Conservation (phyloP, 306 rosid genomes). For the Crotalaria pallida region DNA sequence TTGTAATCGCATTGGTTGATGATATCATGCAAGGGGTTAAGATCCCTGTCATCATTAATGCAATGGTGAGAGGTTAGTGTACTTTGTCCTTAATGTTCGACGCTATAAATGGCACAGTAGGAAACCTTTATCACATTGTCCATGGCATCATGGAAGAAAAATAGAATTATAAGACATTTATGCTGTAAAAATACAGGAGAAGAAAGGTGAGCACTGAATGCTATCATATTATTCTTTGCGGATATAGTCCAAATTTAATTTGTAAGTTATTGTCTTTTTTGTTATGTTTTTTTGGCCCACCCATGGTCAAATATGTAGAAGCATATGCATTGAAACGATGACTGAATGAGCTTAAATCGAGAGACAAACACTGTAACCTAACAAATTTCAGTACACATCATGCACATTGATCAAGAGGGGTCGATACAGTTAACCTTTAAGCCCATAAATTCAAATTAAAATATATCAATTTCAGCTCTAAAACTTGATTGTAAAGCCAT, state of each 20-base stretch:
- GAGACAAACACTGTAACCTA: slow-evolving; percentile 4
- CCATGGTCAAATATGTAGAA: neutral
- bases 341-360: neutral
- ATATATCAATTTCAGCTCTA: neutral
- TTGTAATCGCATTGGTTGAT: slow-evolving; percentile 50
- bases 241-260: neutral
- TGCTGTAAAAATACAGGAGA: neutral
- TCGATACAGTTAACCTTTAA: neutral
- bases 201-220: neutral
- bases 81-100: neutral
- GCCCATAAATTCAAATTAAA: neutral
- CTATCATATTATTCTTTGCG: neutral
- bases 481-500: neutral
- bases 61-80: slow-evolving; percentile 6
- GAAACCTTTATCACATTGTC: neutral
- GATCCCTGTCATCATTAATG: slow-evolving; percentile 58
- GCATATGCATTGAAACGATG: neutral
- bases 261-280: neutral
- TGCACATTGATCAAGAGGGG: neutral
- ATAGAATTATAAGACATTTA: neutral
- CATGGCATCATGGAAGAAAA: neutral
- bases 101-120: neutral
- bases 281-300: neutral
- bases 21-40: slow-evolving; percentile 84
- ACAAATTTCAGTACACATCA: neutral